Conservation (phyloP, 2,329 filamentous ascomycete genomes). For the Cryphonectria japonica region DNA sequence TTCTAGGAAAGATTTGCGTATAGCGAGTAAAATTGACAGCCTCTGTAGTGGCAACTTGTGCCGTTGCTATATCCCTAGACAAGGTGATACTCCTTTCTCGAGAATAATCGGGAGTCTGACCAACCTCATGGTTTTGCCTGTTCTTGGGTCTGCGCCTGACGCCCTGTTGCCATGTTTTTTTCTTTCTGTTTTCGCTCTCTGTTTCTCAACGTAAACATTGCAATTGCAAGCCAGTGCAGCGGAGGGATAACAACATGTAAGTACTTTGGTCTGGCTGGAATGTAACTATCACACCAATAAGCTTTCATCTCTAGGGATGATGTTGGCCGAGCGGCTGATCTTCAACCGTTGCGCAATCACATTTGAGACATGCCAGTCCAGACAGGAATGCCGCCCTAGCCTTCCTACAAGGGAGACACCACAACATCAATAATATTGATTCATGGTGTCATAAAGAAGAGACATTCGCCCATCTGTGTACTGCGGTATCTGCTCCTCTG, state of each 20-base stretch:
- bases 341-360: neutral
- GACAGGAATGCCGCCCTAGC: conserved; percentile 7
- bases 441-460: neutral
- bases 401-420: neutral
- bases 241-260: neutral
- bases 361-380: neutral
- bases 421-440: neutral
- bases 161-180: neutral
- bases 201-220: neutral
- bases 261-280: neutral
- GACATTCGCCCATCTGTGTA: neutral
- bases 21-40: neutral
- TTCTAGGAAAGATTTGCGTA: neutral
- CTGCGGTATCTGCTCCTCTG: neutral
- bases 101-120: neutral
- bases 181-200: no score
- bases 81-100: neutral
- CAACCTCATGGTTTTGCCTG: neutral
- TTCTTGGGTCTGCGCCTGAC: neutral
- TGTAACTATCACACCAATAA: neutral
- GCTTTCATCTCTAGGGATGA: neutral
- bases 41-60: neutral
- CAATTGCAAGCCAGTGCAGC: neutral
- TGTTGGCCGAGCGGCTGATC: neutral
- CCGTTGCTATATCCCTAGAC: neutral